Conservation (phyloP, 192 early-diverging fungal genomes). For the Tieghemiomyces parasiticus region DNA sequence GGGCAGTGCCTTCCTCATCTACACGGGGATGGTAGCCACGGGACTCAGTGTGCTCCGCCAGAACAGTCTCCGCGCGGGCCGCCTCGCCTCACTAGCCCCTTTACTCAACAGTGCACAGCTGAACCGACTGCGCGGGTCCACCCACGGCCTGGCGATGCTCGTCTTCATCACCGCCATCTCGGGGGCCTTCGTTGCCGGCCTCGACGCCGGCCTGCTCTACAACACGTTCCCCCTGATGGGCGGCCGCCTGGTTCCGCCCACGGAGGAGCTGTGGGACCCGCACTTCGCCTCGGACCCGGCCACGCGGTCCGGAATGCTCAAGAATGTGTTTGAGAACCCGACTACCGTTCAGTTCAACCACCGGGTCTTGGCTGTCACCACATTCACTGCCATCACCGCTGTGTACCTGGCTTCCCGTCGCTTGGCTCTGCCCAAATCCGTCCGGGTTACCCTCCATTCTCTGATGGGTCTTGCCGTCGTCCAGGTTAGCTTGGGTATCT, state of each 20-base stretch:
- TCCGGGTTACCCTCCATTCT: slow-evolving; percentile 50
- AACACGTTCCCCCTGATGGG: slow-evolving; percentile 98
- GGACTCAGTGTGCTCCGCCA: slow-evolving; percentile 64
- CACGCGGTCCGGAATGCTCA: slow-evolving; percentile 43
- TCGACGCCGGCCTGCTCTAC: slow-evolving; percentile 94
- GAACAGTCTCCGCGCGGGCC: slow-evolving; percentile 38
- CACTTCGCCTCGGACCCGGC: slow-evolving; percentile 18
- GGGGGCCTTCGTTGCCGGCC: slow-evolving; percentile 88
- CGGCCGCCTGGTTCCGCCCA: slow-evolving; percentile 58
- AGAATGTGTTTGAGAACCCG: slow-evolving; percentile 88
- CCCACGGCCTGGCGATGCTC: slow-evolving; percentile 46
- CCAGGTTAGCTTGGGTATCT: slow-evolving; percentile 83
- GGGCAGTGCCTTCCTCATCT: slow-evolving; percentile 75
- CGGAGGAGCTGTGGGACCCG: slow-evolving; percentile 36
- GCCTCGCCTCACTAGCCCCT: slow-evolving; percentile 18
- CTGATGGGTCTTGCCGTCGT: slow-evolving; percentile 57
- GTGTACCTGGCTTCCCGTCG: slow-evolving; percentile 62
- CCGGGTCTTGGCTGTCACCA: slow-evolving; percentile 75
- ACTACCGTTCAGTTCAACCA: slow-evolving; percentile 92
- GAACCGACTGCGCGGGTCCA: slow-evolving; percentile 41
- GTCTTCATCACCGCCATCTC: slow-evolving; percentile 79
- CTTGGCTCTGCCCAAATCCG: slow-evolving; percentile 50
- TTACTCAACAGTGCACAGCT: slow-evolving; percentile 38
- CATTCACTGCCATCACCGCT: slow-evolving; percentile 48
- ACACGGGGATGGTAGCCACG: slow-evolving; percentile 59